These are phyloP conservation scores for Pseudogymnoascus sp. DNA, from an alignment of 2,329 filamentous ascomycete genomes.

Conservation along the genomic window DNA sequence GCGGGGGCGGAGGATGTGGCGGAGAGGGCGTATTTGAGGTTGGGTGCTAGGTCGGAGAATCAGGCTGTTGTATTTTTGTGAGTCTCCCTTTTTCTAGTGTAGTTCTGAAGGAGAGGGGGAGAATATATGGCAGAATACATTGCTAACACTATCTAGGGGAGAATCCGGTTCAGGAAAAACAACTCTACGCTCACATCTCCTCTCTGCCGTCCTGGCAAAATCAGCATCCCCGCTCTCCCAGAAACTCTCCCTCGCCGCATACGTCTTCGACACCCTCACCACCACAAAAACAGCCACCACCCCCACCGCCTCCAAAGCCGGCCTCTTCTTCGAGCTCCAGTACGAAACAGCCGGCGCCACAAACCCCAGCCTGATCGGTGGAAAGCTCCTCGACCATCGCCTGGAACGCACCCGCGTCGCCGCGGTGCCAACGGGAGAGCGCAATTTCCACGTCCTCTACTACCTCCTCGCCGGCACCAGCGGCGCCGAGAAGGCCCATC, in stretches of 20 bases:
- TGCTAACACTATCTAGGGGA: conserved; percentile 51
- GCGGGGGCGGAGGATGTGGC: conserved; percentile 90
- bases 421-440: conserved; percentile 86
- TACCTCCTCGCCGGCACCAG: conserved; percentile 92
- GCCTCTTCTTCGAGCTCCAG: conserved; percentile 91
- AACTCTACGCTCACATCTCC: conserved; percentile 79
- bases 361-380: conserved; percentile 82
- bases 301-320: conserved; percentile 89
- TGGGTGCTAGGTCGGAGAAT: conserved; percentile 85
- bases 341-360: conserved; percentile 84
- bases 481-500: conserved; percentile 77
- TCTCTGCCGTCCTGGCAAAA: conserved; percentile 78
- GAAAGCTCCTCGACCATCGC: conserved; percentile 88
- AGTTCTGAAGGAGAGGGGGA: background rate
- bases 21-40: conserved; percentile 71
- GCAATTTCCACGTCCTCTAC: conserved; percentile 93
- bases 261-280: conserved; percentile 91
- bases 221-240: conserved; percentile 88
- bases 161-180: conserved; percentile 97
- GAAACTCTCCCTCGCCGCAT: conserved; percentile 87
- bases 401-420: conserved; percentile 87
- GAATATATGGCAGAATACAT: background rate
- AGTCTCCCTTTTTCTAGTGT: conserved; percentile 34
- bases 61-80: conserved; percentile 90
- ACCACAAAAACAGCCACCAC: conserved; percentile 96